Evolutionary conservation across 331 rosid species (phyloP), one percentile per base, ranked within the genome.

Genomic region (Pyrus hybrid): DNA sequence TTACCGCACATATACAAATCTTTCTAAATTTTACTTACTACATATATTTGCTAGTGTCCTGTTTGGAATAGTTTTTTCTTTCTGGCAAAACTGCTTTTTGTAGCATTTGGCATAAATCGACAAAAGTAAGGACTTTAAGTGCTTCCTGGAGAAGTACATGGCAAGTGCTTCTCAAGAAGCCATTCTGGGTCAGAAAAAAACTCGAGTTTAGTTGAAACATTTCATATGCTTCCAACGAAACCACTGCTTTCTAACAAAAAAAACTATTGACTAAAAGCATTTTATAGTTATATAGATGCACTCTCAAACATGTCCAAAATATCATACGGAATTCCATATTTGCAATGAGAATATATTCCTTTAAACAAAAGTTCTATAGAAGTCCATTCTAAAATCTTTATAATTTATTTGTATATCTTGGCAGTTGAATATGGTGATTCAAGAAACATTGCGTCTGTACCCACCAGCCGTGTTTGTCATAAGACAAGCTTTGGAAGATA

Each of bases 351-450:
- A 47, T 1, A 1, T n/a, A 26, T 69, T 69, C 37, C 41, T 25
- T 17, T 69, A 1, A 25, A 16, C 32, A 14, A 16, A 69, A 69
- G 1, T 26, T 33, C 26, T 47, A 26, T 47, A 37, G 16, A 69
- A 10, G 26, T 23, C 7, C 18, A 69, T 47, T 43, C 13, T 41
- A 9, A 41, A 41, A 56, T 61, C 60, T 4, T 13, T 43, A 43
- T 3, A 13, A 43, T 12, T 1, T 14, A 43, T 63, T 1, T 22
- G 30, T 21, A 12, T 21, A 5, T 56, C 13, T 25, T 26, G 67
- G 56, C 89, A 91, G 87, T 76, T 88, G 58, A 85, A 74, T 51
- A 87, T 87, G 91, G 91, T 91, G 78, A 83, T 91, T 73, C 91
- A 88, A 82, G 93, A 90, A 79, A 83, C 91, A 1, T 5, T 88